Evolutionary conservation across 768 basidiomycete genomes (phyloP).

Genomic region (Glaciozyma antarctica): DNA sequence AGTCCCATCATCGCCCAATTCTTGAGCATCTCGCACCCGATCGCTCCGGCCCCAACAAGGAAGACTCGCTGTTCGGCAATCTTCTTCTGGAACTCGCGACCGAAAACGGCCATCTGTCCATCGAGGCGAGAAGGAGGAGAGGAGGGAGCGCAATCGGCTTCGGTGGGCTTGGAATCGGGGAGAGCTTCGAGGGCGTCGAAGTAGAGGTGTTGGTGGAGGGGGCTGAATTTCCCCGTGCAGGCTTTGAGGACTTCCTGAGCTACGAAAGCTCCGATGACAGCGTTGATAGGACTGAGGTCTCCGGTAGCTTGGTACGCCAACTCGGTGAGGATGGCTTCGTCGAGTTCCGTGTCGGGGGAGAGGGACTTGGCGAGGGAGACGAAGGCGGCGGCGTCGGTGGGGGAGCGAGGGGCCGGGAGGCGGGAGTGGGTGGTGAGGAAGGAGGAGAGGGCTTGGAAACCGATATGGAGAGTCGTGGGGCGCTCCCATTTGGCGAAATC

Average conservation of each 20-base stretch:
- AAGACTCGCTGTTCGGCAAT: conserved; percentile 84
- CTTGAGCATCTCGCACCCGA: conserved; percentile 99
- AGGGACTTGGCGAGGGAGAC: conserved; percentile 69
- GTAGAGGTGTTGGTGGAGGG: conserved; percentile 88
- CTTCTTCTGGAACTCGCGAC: conserved; percentile 82
- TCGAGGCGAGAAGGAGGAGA: conserved; percentile 68
- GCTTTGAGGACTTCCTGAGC: conserved; percentile 97
- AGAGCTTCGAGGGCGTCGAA: conserved; percentile 95
- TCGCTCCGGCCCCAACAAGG: conserved; percentile 96
- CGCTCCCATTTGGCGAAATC: conserved; percentile 97
- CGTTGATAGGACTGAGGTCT: conserved; percentile 77
- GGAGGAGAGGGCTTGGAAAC: conserved; percentile 83
- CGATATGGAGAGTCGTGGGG: conserved; percentile 77
- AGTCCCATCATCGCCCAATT: conserved; percentile 99
- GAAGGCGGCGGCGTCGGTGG: conserved; percentile 64
- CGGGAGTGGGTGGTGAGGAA: conserved; percentile 56
- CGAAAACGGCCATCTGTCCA: conserved; percentile 91
- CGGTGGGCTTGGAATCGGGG: conserved; percentile 51
- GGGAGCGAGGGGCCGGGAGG: conserved; percentile 72
- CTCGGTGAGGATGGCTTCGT: conserved; percentile 66
- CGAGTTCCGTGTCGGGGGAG: conserved; percentile 55
- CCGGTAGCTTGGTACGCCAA: conserved; percentile 85
- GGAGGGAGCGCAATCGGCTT: conserved; percentile 69
- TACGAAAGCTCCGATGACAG: conserved; percentile 92
- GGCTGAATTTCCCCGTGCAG: conserved; percentile 94